Evolutionary conservation across 176 grass and related monocot species (phyloP), one percentile per base, ranked within the genome.

Genomic region (Dendrocalamus sinicus): DNA sequence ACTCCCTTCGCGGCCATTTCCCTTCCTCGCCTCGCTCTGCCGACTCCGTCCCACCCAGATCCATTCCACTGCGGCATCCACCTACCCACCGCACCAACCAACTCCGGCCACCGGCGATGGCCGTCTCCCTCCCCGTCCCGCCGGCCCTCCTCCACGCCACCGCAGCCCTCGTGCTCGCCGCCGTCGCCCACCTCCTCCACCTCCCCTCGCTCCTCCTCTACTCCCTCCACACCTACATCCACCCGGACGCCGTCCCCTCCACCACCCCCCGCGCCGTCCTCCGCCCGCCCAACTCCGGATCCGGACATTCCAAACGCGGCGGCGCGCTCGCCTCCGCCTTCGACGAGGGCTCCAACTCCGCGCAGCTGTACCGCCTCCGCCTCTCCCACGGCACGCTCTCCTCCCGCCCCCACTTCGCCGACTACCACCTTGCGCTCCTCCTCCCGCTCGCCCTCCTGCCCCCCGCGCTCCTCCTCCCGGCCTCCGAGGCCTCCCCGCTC

Each of bases 191-290:
- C 70, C 37, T 91, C 75, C 88, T 94, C 75, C 90, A 91, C 84
- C 32, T 96, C 28, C 92, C 93, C 0, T 96, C 92, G 0, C 83
- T 94, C 79, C 75, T 92, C 81, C 90, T 99, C 60, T 84, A 89
- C 75, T 65, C 92, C 47, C 84, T 99, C 79, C 91, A 95, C 81
- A 95, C 96, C 86, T 99, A 99, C 84, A 81, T 96, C 92, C 91
- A 96, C 88, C 96, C 93, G 8, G 93, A 99, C 84, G 88, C 91
- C 86, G 79, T 84, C 19, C 88, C 86, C 22, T 90, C 89, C 79
- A 57, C 88, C 76, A 62, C 88, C 64, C 80, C 89, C 0, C 96
- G 93, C 86, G 91, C 90, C 45, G 84, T 92, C 64, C 89, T 96
- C 90, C 91, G 88, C 66, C 88, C 93, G 23, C 84, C 89, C 16